A percentile compares a stretch with the other conserved stretches of the same genome.
These are phyloP conservation scores for Acacia concinna DNA, from an alignment of 331 rosid species.

Conservation along the genomic window DNA sequence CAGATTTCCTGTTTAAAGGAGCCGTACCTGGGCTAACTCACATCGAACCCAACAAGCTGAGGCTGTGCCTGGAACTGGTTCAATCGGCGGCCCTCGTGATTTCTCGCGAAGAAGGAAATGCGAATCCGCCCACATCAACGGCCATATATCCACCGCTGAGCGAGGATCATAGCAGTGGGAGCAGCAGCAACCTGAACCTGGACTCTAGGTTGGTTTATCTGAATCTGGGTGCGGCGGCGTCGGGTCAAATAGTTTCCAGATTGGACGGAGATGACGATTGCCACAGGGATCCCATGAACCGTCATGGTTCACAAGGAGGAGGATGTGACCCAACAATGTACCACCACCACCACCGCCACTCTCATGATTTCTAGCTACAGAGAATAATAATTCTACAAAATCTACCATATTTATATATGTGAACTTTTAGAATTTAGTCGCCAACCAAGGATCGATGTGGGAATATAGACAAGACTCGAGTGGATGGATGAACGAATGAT, in stretches of 20 bases:
- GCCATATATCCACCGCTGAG: conserved; percentile 47
- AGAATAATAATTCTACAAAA: conserved; percentile 3
- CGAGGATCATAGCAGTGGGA: conserved; percentile 41
- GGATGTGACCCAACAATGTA: conserved; percentile 59
- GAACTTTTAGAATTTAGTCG: neutral
- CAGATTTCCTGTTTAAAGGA: conserved; percentile 95
- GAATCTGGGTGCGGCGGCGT: conserved; percentile 53
- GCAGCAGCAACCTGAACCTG: conserved; percentile 32
- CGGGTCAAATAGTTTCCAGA: conserved; percentile 49
- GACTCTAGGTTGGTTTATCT: conserved; percentile 46
- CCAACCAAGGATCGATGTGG: conserved; percentile 13
- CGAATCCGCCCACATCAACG: conserved; percentile 48
- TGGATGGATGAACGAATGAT: neutral
- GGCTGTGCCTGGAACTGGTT: conserved; percentile 90
- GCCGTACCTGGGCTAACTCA: conserved; percentile 93
- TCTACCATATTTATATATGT: conserved; percentile 19
- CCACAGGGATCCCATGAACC: conserved; percentile 45
- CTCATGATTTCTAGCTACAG: conserved; percentile 52
- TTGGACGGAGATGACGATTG: conserved; percentile 46
- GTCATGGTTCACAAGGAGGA: conserved; percentile 60
- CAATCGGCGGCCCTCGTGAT: conserved; percentile 92
- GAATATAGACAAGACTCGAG: neutral
- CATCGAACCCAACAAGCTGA: conserved; percentile 90
- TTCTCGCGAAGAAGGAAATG: conserved; percentile 68
- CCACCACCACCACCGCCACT: conserved; percentile 26